Base-by-base conservation (phyloP, 257 asterid species). In the Forsythia viridissima region DNA sequence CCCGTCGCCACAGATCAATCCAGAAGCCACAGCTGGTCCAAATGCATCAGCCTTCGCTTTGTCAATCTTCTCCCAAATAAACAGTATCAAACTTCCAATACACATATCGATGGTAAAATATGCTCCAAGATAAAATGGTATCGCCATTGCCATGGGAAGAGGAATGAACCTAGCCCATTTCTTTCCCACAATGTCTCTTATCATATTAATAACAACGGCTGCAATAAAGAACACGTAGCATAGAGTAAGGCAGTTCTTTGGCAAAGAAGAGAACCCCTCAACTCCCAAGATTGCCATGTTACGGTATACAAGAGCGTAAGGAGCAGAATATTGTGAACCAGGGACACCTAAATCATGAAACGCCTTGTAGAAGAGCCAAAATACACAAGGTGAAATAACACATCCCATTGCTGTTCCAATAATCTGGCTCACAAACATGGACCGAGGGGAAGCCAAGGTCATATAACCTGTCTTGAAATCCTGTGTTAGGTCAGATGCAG, bases 101-200 rank as follows among this genome's bases (percentile, higher is more conserved):
- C 96, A 93, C 98, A 92, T 93, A 70, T 93, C 97, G 59, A 92
- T 92, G 1, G 98, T 74, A 75, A 93, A 93, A 76, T 92, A 93
- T 3, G 80, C 84, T 39, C 98, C 98, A 43, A 93, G 87, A 73
- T 92, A 93, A 82, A 92, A 93, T 30, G 98, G 98, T 65, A 93
- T 93, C 0, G 98, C 97, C 98, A 93, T 93, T 6, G 98, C 98
- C 98, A 93, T 93, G 8, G 98, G 98, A 74, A 92, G 84, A 46
- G 97, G 98, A 77, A 93, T 92, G 82, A 79, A 93, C 80, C 74
- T 85, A 3, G 94, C 90, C 86, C 84, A 72, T 52, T 79, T 84
- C 43, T 89, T 89, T 5, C 97, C 96, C 30, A 86, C 85, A 0
- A 65, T 59, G 76, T 93, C 97, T 69, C 97, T 82, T 73, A 88